Evolutionary conservation across 768 basidiomycete species (phyloP).

Genomic region (Boletus sp.): DNA sequence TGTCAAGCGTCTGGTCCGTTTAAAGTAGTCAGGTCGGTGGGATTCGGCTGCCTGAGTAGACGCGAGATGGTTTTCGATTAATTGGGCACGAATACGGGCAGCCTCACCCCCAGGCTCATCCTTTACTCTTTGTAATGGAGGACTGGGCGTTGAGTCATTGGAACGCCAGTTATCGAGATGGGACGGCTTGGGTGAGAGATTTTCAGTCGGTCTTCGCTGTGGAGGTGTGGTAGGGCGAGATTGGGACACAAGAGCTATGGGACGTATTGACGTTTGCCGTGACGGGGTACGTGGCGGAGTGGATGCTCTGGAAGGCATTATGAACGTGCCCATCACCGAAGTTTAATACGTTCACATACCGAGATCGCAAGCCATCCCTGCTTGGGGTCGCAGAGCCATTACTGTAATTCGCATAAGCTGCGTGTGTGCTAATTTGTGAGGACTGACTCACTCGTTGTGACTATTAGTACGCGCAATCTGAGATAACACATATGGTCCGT

Average conservation of each 20-base stretch:
- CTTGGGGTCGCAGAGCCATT: not conserved
- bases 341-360: conserved; percentile 10
- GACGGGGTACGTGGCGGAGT: conserved; percentile 17
- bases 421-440: not conserved
- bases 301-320: conserved; percentile 9
- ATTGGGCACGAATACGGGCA: conserved; percentile 55
- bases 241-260: conserved; percentile 12
- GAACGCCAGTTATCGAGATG: not conserved
- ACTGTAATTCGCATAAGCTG: conserved; percentile 8
- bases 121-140: not conserved
- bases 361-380: conserved; percentile 7
- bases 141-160: not conserved
- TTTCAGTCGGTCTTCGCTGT: not conserved
- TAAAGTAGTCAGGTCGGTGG: conserved; percentile 70
- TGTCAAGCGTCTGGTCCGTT: conserved; percentile 50
- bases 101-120: conserved; percentile 51
- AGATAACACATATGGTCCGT: conserved; percentile 13
- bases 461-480: conserved; percentile 1
- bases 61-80: conserved; percentile 48
- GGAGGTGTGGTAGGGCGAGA: conserved; percentile 14
- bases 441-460: conserved; percentile 13
- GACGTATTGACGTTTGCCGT: conserved; percentile 15
- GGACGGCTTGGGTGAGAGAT: not conserved
- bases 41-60: conserved; percentile 56
- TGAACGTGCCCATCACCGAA: not conserved